These are phyloP conservation scores for Erythrobasidium hasegawianum DNA, from an alignment of 1,284 basidiomycete species.

Conservation along the genomic window DNA sequence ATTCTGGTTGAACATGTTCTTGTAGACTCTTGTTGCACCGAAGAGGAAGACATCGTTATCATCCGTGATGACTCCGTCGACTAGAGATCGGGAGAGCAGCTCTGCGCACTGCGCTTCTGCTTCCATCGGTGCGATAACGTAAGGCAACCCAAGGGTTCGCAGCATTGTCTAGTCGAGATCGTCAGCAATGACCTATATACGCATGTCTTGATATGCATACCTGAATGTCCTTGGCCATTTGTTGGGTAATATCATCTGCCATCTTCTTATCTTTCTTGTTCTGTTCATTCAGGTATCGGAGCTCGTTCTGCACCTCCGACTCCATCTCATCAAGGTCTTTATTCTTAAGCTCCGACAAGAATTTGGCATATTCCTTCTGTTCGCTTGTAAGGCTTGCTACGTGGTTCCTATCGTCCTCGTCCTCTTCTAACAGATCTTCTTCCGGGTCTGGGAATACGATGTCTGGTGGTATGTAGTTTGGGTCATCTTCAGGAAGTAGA, in stretches of 20 bases:
- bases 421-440: constrained; percentile 38
- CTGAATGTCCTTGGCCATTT: constrained; percentile 96
- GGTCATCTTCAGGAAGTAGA: constrained; percentile 23
- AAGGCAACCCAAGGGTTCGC: constrained; percentile 92
- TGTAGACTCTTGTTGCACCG: constrained; percentile 86
- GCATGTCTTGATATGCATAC: constrained; percentile 51
- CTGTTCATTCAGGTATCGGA: constrained; percentile 72
- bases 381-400: constrained; percentile 57
- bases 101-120: constrained; percentile 98
- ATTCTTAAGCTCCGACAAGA: constrained; percentile 83
- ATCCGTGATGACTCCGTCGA: constrained; percentile 97
- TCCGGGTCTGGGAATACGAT: constrained; percentile 28
- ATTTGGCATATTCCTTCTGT: constrained; percentile 84
- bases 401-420: constrained; percentile 36
- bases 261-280: constrained; percentile 84
- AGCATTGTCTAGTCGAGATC: constrained; percentile 63
- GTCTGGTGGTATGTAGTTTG: constrained; percentile 32
- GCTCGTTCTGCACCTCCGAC: constrained; percentile 87
- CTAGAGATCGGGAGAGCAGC: constrained; percentile 75
- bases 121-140: constrained; percentile 98
- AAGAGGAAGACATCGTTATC: constrained; percentile 99
- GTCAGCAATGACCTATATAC: constrained; percentile 5
- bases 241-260: constrained; percentile 88
- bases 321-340: constrained; percentile 73
- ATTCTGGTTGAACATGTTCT: constrained; percentile 99